phyloP scores from a whole-genome alignment of 2,329 filamentous ascomycete species.

The Calonectria montana region DNA sequence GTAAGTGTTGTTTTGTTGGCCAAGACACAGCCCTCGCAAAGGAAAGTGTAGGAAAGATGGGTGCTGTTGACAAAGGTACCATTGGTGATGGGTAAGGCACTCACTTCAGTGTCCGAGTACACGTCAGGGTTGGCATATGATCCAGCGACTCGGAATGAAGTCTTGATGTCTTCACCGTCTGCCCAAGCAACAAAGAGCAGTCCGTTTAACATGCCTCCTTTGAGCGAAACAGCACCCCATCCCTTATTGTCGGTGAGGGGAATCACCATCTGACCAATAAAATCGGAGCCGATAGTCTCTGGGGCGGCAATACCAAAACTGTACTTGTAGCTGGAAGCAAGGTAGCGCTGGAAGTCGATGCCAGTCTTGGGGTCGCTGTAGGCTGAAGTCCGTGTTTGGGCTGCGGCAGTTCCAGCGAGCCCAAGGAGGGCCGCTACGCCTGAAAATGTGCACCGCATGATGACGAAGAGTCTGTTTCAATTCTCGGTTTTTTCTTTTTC shows the following conservation, averaged over 20 bases:
- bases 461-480: neutral
- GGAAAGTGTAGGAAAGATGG: conserved; percentile 65
- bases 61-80: conserved; percentile 65
- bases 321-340: conserved; percentile 49
- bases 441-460: conserved; percentile 33
- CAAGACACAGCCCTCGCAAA: conserved; percentile 59
- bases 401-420: conserved; percentile 31
- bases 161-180: conserved; percentile 54
- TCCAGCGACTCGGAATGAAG: conserved; percentile 45
- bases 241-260: conserved; percentile 49
- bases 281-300: conserved; percentile 59
- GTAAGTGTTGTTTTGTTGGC: conserved; percentile 48
- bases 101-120: conserved; percentile 55
- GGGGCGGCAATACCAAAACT: conserved; percentile 64
- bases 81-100: conserved; percentile 57
- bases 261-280: conserved; percentile 65
- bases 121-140: conserved; percentile 59
- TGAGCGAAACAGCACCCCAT: conserved; percentile 61
- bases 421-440: conserved; percentile 34
- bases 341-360: conserved; percentile 56
- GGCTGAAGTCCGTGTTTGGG: conserved; percentile 33
- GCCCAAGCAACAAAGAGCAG: conserved; percentile 63
- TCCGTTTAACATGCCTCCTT: conserved; percentile 58
- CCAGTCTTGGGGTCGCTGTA: conserved; percentile 58
- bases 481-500: neutral